Evolutionary conservation across 169 alveolate species (phyloP).

Genomic region (Cryptosporidium baileyi): DNA sequence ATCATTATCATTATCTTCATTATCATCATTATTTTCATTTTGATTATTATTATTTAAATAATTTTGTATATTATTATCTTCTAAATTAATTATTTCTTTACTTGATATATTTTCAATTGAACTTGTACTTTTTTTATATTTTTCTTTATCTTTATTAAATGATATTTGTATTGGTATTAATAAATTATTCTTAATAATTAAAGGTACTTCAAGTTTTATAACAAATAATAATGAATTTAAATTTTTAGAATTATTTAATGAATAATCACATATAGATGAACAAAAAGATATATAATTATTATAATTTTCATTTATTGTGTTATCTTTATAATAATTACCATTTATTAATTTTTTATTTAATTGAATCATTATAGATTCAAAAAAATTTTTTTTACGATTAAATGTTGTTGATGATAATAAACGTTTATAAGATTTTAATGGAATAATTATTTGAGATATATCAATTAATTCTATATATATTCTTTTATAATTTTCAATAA

Average conservation of each 20-base stretch:
- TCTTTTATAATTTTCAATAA: background rate
- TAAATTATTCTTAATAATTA: background rate
- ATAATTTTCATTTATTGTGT: background rate
- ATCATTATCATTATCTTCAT: background rate
- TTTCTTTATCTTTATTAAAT: constrained; percentile 17
- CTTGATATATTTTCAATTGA: constrained; percentile 2
- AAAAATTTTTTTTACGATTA: background rate
- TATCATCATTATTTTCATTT: background rate
- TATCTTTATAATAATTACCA: too few relatives aligned
- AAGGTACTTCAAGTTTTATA: constrained; percentile 1
- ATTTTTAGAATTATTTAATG: background rate
- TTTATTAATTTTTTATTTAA: background rate
- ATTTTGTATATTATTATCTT: background rate
- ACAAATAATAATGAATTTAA: background rate
- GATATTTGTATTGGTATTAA: constrained; percentile 24
- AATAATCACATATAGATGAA: constrained; percentile 30
- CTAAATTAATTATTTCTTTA: background rate
- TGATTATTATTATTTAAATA: background rate
- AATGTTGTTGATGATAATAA: background rate
- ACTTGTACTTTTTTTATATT: background rate
- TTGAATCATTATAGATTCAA: constrained; percentile 3
- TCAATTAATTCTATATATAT: background rate
- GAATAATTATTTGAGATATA: background rate
- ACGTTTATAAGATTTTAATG: background rate
- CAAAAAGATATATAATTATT: background rate